A percentile compares a stretch with the other conserved stretches of the same genome.
Conservation (phyloP, 2,329 filamentous ascomycete genomes). For the Didymella pinodella region DNA sequence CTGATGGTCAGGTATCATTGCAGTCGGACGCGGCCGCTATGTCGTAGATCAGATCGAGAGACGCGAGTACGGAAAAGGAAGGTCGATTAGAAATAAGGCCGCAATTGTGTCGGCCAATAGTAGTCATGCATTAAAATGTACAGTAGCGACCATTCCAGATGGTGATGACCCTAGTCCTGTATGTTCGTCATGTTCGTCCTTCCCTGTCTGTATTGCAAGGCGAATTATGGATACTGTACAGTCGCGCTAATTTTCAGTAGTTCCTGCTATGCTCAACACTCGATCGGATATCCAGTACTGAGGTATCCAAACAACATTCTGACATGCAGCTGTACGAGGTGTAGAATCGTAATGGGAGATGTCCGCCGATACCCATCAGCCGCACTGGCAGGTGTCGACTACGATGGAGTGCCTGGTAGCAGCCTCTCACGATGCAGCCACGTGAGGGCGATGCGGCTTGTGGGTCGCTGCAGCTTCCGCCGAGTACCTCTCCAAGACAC, state of each 20-base stretch:
- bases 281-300: conserved; percentile 8
- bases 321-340: conserved; percentile 3
- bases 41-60: conserved; percentile 17
- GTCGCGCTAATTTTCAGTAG: conserved; percentile 22
- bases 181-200: conserved; percentile 30
- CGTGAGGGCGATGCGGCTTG: background rate
- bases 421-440: background rate
- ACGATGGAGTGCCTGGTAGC: background rate
- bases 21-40: conserved; percentile 22
- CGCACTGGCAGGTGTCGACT: background rate
- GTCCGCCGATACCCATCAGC: background rate
- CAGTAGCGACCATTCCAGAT: conserved; percentile 29
- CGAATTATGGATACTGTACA: conserved; percentile 33
- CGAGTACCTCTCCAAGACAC: background rate
- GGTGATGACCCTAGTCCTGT: conserved; percentile 23
- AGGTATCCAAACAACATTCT: conserved; percentile 4
- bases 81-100: conserved; percentile 25
- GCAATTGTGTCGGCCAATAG: conserved; percentile 22
- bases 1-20: conserved; percentile 15
- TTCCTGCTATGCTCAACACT: conserved; percentile 6
- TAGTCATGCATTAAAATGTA: conserved; percentile 23
- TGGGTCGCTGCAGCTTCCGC: background rate
- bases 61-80: conserved; percentile 27
- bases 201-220: conserved; percentile 28
- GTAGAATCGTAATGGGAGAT: background rate